Evolutionary conservation across 2,329 filamentous ascomycete species (phyloP).

Genomic region (Fusarium chuoi): DNA sequence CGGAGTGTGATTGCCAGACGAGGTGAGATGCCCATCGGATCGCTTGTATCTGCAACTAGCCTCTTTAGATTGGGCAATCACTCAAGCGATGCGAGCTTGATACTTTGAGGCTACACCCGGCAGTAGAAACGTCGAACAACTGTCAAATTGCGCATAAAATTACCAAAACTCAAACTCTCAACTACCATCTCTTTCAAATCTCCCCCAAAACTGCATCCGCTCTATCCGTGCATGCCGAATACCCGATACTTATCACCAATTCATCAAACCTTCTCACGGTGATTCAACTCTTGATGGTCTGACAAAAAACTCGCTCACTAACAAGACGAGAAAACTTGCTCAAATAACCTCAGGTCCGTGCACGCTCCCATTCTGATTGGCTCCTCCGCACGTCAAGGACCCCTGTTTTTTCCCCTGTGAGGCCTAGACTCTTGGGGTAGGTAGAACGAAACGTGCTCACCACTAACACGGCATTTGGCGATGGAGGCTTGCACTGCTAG

Average conservation of each 20-base stretch:
- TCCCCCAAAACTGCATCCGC: neutral
- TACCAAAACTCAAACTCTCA: neutral
- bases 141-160: neutral
- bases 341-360: constrained; percentile 50
- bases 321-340: constrained; percentile 50
- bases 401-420: constrained; percentile 15
- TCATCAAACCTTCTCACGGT: neutral
- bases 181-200: neutral
- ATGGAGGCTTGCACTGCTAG: constrained; percentile 1
- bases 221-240: constrained; percentile 31
- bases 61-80: neutral
- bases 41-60: neutral
- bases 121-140: neutral
- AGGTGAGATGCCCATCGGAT: neutral
- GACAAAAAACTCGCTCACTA: constrained; percentile 26
- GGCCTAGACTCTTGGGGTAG: constrained; percentile 29
- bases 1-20: neutral
- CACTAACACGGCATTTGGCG: constrained; percentile 17
- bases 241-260: constrained; percentile 8
- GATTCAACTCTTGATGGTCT: neutral
- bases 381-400: constrained; percentile 14
- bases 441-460: constrained; percentile 4
- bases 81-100: neutral
- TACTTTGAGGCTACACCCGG: neutral
- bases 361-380: constrained; percentile 33